Evolutionary conservation across 805 yeast species (phyloP).

Genomic region (Pichia californica): DNA sequence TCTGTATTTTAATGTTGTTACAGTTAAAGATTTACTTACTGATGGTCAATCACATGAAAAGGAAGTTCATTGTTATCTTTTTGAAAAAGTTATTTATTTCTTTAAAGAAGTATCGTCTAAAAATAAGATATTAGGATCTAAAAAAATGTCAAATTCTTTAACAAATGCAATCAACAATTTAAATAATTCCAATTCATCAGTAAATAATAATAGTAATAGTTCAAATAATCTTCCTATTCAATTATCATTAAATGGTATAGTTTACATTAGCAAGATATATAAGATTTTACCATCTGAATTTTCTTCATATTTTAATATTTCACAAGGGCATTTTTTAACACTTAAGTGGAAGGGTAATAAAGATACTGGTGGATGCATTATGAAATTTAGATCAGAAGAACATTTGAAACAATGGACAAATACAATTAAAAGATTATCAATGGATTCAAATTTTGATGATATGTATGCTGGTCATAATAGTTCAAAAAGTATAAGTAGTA

Average conservation of each 20-base stretch:
- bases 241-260: conserved; percentile 26
- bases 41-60: conserved; percentile 61
- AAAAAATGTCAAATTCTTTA: conserved; percentile 42
- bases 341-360: conserved; percentile 80
- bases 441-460: background rate
- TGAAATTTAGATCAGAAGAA: conserved; percentile 82
- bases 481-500: conserved; percentile 9
- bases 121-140: conserved; percentile 40
- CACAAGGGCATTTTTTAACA: conserved; percentile 50
- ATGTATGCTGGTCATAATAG: conserved; percentile 10
- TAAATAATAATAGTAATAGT: background rate
- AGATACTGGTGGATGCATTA: conserved; percentile 79
- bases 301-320: conserved; percentile 21
- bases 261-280: conserved; percentile 25
- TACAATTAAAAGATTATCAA: conserved; percentile 46
- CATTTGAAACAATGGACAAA: conserved; percentile 74
- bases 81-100: conserved; percentile 58
- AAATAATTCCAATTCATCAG: conserved; percentile 10
- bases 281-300: conserved; percentile 26
- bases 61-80: conserved; percentile 84
- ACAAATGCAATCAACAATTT: conserved; percentile 21
- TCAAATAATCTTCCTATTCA: conserved; percentile 9
- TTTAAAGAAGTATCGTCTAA: conserved; percentile 55
- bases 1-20: conserved; percentile 64
- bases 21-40: conserved; percentile 50